phyloP scores from a whole-genome alignment of 352 stramenopile genomes.

The Pythium biforme region DNA sequence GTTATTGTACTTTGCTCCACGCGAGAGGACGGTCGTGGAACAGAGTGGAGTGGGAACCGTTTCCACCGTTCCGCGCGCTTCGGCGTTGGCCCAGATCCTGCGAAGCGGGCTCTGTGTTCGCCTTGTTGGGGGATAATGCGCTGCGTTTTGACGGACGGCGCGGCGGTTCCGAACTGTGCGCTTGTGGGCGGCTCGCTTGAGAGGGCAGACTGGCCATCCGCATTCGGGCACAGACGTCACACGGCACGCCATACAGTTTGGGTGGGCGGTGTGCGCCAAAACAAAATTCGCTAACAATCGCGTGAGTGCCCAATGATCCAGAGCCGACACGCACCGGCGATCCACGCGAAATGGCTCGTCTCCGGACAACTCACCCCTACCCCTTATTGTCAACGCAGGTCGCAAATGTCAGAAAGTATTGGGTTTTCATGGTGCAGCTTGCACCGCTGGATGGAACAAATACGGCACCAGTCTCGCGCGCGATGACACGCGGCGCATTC shows the following conservation, averaged over 20 bases:
- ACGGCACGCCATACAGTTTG: constrained; percentile 3
- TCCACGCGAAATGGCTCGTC: constrained; percentile 22
- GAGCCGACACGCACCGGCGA: neutral
- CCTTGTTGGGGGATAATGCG: neutral
- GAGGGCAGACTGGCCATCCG: neutral
- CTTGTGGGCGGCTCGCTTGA: neutral
- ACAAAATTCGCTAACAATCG: constrained; percentile 11
- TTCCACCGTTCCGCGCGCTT: too few relatives aligned
- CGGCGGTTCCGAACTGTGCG: constrained; percentile 3
- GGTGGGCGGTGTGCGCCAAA: neutral
- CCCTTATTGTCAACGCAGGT: constrained; percentile 10
- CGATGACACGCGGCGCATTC: too few relatives aligned
- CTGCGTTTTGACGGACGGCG: neutral
- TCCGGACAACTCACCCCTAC: constrained; percentile 9
- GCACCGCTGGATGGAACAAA: too few relatives aligned
- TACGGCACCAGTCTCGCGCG: too few relatives aligned
- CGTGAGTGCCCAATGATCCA: neutral
- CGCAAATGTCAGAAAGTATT: neutral
- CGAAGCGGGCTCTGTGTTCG: neutral
- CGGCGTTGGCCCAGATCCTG: neutral
- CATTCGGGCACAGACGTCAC: neutral
- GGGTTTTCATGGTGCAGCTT: too few relatives aligned
- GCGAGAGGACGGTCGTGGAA: constrained; percentile 1
- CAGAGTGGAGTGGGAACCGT: neutral
- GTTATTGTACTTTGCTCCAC: neutral